These are phyloP conservation scores for Epichloe uncinata DNA, from an alignment of 2,329 filamentous ascomycete genomes.

Conservation along the genomic window DNA sequence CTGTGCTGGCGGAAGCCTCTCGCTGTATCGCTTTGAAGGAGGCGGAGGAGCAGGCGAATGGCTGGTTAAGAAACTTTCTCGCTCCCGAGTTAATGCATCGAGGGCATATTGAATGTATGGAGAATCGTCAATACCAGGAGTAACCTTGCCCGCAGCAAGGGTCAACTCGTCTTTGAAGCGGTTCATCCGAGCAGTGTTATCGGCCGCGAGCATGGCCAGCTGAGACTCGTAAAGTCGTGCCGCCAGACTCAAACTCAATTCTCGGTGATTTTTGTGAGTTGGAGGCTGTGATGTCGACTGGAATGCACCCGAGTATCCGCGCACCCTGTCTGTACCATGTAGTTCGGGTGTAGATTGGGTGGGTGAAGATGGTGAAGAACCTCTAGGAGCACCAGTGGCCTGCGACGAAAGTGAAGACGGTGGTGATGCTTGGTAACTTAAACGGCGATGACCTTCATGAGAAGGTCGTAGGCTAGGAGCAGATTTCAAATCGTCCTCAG, in stretches of 20 bases:
- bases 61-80: conserved; percentile 43
- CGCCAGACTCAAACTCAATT: conserved; percentile 5
- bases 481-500: not conserved
- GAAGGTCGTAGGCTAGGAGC: not conserved
- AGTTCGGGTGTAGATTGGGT: conserved; percentile 27
- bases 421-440: not conserved
- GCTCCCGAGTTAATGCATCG: conserved; percentile 68
- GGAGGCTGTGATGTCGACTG: conserved; percentile 3
- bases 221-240: conserved; percentile 27
- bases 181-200: conserved; percentile 19
- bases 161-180: conserved; percentile 39
- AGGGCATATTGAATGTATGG: conserved; percentile 86
- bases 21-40: conserved; percentile 19
- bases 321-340: conserved; percentile 30
- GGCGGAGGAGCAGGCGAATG: conserved; percentile 30
- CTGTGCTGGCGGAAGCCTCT: conserved; percentile 15
- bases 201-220: conserved; percentile 24
- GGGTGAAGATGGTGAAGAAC: conserved; percentile 22
- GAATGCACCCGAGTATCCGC: conserved; percentile 13
- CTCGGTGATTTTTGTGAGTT: not conserved
- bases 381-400: conserved; percentile 16
- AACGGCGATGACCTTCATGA: not conserved
- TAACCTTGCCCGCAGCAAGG: conserved; percentile 40
- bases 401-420: conserved; percentile 21
- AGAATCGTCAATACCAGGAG: conserved; percentile 69